Evolutionary conservation across 345 rosid genomes (phyloP), one percentile per base, ranked within the genome.

Genomic region (Syzygium grande): DNA sequence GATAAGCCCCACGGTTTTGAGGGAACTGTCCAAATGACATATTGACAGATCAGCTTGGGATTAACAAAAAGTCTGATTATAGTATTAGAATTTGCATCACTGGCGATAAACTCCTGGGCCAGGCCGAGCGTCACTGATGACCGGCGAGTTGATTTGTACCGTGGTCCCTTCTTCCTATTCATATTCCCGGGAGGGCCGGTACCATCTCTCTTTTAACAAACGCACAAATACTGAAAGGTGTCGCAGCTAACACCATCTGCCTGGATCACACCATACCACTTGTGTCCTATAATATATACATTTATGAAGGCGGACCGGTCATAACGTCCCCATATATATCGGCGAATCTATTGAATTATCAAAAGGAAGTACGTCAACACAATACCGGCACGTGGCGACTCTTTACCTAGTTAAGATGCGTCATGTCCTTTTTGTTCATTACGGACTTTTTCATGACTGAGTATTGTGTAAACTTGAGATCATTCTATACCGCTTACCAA

Each of bases 321-420:
- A 3, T 61, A 61, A 61, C 9, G 34, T 61, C 19, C 73, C 73
- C 9, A 17, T 61, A 61, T n/a, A n/a, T n/a, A 30, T n/a, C 73
- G 29, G 10, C 19, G n/a, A n/a, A 61, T n/a, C 73, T 61, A 61
- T 61, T n/a, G 19, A n/a, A 6, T n/a, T n/a, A 61, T 61, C 30
- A n/a, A n/a, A 61, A 61, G 73, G 21, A n/a, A 61, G 73, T 30
- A 13, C 19, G 5, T 30, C 9, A 4, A 61, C 7, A 61, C 73
- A n/a, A 12, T n/a, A n/a, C 15, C 4, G 10, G 1, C 73, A n/a
- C 19, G 1, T 34, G 0, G 5, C 6, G 19, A 61, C 19, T n/a
- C 6, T 61, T 19, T 61, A 3, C 10, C 73, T n/a, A 61, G 73
- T 61, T 61, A 38, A 19, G 83, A 34, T 10, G 49, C 49, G 25